A percentile compares a stretch with the other conserved stretches of the same genome.
Conservation (phyloP, 345 rosid genomes). For the Euphorbia pulcherrima region DNA sequence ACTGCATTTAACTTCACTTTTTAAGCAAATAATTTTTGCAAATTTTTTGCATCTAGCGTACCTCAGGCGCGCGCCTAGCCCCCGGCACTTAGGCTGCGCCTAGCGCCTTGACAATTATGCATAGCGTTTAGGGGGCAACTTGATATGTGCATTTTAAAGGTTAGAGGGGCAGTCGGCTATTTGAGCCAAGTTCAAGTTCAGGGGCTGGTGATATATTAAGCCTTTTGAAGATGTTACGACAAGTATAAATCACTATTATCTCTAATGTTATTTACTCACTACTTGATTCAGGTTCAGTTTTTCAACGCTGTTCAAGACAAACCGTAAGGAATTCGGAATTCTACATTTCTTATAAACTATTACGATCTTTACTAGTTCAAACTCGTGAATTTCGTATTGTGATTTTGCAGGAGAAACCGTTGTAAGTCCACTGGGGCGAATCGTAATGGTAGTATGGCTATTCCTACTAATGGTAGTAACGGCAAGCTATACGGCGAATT, state of each 20-base stretch:
- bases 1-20: too few relatives aligned
- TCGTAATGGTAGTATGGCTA: conserved; percentile 91
- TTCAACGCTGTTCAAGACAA: conserved; percentile 76
- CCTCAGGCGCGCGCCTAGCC: too few relatives aligned
- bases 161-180: too few relatives aligned
- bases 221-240: neutral
- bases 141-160: too few relatives aligned
- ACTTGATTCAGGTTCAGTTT: conserved; percentile 77
- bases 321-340: conserved; percentile 55
- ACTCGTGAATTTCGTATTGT: conserved; percentile 1
- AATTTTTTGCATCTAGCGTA: too few relatives aligned
- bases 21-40: too few relatives aligned
- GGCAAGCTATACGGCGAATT: conserved; percentile 88
- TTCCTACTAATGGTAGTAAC: conserved; percentile 76
- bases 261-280: conserved; percentile 17
- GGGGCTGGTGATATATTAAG: neutral
- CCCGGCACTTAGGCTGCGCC: too few relatives aligned
- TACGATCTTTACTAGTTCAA: neutral
- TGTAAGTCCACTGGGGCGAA: conserved; percentile 54
- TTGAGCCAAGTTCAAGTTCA: too few relatives aligned
- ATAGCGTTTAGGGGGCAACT: too few relatives aligned
- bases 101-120: too few relatives aligned
- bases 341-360: neutral
- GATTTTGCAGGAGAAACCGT: conserved; percentile 66
- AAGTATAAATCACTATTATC: neutral